Evolutionary conservation across 768 basidiomycete genomes (phyloP).

Genomic region (Tricholoma sp.): DNA sequence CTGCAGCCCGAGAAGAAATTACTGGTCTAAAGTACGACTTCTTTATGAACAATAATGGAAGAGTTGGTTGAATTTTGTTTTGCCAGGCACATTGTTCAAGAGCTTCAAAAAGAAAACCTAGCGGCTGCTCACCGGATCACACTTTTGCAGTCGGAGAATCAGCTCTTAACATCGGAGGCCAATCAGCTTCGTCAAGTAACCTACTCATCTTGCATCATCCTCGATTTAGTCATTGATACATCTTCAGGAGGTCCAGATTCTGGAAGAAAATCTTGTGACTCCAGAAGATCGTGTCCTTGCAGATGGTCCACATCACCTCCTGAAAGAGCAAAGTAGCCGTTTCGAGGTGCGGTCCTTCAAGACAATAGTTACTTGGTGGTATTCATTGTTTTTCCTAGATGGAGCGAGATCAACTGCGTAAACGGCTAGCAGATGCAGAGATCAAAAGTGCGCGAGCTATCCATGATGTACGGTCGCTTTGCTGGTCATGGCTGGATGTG

Average conservation of each 20-base stretch:
- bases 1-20: constrained; percentile 58
- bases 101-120: constrained; percentile 79
- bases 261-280: constrained; percentile 71
- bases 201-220: neutral
- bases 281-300: constrained; percentile 39
- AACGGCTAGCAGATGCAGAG: constrained; percentile 63
- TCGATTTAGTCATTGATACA: constrained; percentile 1
- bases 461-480: constrained; percentile 52
- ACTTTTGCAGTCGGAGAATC: constrained; percentile 74
- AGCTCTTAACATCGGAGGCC: constrained; percentile 56
- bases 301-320: constrained; percentile 29
- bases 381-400: constrained; percentile 28
- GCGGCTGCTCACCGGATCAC: constrained; percentile 58
- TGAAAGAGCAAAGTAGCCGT: constrained; percentile 45
- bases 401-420: constrained; percentile 67
- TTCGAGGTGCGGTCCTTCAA: constrained; percentile 40
- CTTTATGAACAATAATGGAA: neutral
- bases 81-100: constrained; percentile 77
- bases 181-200: constrained; percentile 71
- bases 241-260: constrained; percentile 61
- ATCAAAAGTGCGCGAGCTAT: constrained; percentile 68
- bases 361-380: neutral
- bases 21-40: constrained; percentile 70
- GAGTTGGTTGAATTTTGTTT: neutral
- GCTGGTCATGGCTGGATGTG: neutral